Evolutionary conservation across 2,329 filamentous ascomycete species (phyloP), one percentile per base, ranked within the genome.

Genomic region (Neobulgaria alba): DNA sequence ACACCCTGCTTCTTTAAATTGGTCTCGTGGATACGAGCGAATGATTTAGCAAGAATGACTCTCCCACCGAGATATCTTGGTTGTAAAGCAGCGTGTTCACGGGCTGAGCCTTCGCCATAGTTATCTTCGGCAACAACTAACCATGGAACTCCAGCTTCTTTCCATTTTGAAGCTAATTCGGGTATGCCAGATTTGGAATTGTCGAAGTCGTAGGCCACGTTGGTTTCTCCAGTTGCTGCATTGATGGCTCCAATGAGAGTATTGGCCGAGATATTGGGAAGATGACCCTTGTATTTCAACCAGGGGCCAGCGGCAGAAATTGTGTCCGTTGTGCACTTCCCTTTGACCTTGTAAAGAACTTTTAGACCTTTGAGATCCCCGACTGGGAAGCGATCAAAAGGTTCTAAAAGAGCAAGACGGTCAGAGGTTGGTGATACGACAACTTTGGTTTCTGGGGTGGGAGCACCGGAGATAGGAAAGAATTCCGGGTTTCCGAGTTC

Each of bases 281-380:
- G 77, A 65, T 98, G 92, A 48, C 92, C 92, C 73, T 96, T 96
- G 78, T 96, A 98, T 67, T 96, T 96, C 53, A 98, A 77, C 90
- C 90, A 96, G 12, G 90, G 90, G 4, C 90, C 90, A 1, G 90
- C 90, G 23, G 90, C 90, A 29, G 89, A 96, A 65, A 98, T 98
- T 55, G 92, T 96, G 66, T 98, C 92, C 32, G 92, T 98, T 42
- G 92, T 98, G 73, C 92, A 98, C 68, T 98, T 95, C 50, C 92
- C 92, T 49, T 89, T 84, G 50, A 96, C 84, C 68, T 96, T 96
- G 72, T 94, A 90, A 12, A 98, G 81, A 14, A 98, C 88, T 38
- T 80, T 80, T 35, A 98, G 77, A 19, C 77, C 79, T 31, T 73
- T 68, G 20, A 96, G 75, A 39, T 98, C 89, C 2, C 69, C 66